These are phyloP conservation scores for Avena atlantica DNA, from an alignment of 176 grass and related monocot species.

Conservation along the genomic window DNA sequence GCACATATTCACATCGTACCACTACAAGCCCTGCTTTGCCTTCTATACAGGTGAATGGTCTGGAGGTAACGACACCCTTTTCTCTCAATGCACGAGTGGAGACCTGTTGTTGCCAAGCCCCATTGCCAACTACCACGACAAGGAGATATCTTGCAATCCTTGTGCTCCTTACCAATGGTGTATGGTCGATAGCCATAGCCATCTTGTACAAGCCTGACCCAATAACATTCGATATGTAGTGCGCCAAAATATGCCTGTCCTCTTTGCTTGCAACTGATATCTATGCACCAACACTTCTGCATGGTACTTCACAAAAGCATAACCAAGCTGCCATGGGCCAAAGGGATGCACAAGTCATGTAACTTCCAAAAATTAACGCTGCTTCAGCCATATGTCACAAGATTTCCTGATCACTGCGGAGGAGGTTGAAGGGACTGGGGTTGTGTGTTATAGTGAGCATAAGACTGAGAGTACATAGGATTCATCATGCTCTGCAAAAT, in stretches of 20 bases:
- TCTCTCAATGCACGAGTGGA: constrained; percentile 43
- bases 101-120: constrained; percentile 41
- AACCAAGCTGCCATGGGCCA: constrained; percentile 66
- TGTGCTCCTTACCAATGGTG: constrained; percentile 49
- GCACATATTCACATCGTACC: constrained; percentile 63
- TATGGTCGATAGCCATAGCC: constrained; percentile 38
- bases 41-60: constrained; percentile 49
- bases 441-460: constrained; percentile 89
- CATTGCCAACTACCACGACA: constrained; percentile 43
- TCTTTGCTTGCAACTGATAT: constrained; percentile 44
- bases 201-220: constrained; percentile 52
- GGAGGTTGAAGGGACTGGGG: constrained; percentile 85
- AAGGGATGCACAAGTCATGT: constrained; percentile 64
- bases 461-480: constrained; percentile 88
- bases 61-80: constrained; percentile 36
- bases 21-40: constrained; percentile 43
- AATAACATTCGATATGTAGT: constrained; percentile 44
- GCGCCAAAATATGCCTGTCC: constrained; percentile 46
- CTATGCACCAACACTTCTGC: constrained; percentile 44
- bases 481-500: constrained; percentile 85
- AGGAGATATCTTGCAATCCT: constrained; percentile 46
- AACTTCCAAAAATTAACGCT: constrained; percentile 56
- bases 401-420: constrained; percentile 66
- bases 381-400: constrained; percentile 63
- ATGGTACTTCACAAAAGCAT: constrained; percentile 52